Evolutionary conservation across 345 rosid genomes (phyloP).

Genomic region (Eucalyptus curtisii): DNA sequence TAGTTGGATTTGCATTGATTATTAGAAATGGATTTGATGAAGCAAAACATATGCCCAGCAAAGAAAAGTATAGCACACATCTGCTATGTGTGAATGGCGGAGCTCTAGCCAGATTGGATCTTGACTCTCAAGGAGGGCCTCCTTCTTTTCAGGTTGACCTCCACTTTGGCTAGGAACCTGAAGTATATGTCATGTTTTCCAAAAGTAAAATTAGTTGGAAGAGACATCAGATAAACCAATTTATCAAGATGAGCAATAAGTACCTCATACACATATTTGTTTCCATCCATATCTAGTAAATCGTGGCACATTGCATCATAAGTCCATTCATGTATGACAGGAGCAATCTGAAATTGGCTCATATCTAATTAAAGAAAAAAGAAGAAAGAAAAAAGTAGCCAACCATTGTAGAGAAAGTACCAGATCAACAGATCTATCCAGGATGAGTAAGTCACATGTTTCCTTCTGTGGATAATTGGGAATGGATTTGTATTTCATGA

Average conservation of each 20-base stretch:
- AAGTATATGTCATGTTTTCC: not conserved
- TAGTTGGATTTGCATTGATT: not conserved
- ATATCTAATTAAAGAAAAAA: not conserved
- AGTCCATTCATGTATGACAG: conserved; percentile 96
- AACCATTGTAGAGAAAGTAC: conserved; percentile 12
- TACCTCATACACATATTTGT: conserved; percentile 71
- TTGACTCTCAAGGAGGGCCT: conserved; percentile 67
- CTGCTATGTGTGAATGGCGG: conserved; percentile 87
- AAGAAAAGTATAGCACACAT: conserved; percentile 35
- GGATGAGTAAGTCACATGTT: conserved; percentile 80
- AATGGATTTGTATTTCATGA: conserved; percentile 57
- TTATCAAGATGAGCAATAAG: not conserved
- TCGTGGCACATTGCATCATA: conserved; percentile 99
- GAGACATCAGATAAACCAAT: not conserved
- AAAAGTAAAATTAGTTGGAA: not conserved
- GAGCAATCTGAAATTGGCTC: conserved; percentile 57
- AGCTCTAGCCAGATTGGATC: conserved; percentile 96
- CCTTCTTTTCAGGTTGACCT: conserved; percentile 62
- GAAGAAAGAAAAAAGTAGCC: not conserved
- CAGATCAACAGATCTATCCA: conserved; percentile 93
- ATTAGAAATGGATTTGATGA: not conserved
- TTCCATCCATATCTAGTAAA: conserved; percentile 86
- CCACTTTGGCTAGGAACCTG: conserved; percentile 78
- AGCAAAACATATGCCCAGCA: not conserved
- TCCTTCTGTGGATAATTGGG: conserved; percentile 83